Percentiles rank a stretch among this genome's conserved stretches.
Evolutionary conservation across 495 filamentous ascomycete species (phyloP).

Genomic region (Trypethelium eluteriae): DNA sequence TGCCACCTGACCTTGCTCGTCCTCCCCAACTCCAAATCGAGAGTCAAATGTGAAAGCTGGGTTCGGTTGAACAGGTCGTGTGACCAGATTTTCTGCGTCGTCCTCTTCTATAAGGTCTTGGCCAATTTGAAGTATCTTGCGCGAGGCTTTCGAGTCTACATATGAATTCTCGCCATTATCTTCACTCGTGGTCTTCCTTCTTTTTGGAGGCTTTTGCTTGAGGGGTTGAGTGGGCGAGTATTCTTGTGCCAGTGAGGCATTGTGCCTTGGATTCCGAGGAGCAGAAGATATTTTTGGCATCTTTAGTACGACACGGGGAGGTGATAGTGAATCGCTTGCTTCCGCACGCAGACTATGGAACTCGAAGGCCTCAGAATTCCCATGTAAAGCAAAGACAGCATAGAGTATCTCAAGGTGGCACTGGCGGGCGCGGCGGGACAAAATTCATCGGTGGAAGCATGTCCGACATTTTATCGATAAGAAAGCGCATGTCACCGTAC

Average conservation of each 20-base stretch:
- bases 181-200: conserved; percentile 34
- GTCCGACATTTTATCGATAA: conserved; percentile 2
- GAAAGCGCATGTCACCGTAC: background rate
- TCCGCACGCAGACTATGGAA: too few relatives aligned
- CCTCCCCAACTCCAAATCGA: conserved; percentile 44
- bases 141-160: conserved; percentile 77
- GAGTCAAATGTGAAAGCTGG: conserved; percentile 60
- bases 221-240: conserved; percentile 33
- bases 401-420: too few relatives aligned
- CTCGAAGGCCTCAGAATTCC: too few relatives aligned
- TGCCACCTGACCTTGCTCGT: conserved; percentile 34
- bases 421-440: too few relatives aligned
- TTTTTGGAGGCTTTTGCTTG: conserved; percentile 36
- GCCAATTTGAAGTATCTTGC: conserved; percentile 80
- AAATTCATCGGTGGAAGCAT: background rate
- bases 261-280: conserved; percentile 29
- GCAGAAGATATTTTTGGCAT: conserved; percentile 30
- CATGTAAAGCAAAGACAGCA: too few relatives aligned
- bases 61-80: conserved; percentile 37
- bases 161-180: conserved; percentile 59
- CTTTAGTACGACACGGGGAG: background rate
- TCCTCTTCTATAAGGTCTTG: conserved; percentile 76
- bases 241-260: conserved; percentile 36
- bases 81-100: conserved; percentile 42
- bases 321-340: background rate